phyloP scores from a whole-genome alignment of 2,329 filamentous ascomycete genomes.

The Colletotrichum musae region DNA sequence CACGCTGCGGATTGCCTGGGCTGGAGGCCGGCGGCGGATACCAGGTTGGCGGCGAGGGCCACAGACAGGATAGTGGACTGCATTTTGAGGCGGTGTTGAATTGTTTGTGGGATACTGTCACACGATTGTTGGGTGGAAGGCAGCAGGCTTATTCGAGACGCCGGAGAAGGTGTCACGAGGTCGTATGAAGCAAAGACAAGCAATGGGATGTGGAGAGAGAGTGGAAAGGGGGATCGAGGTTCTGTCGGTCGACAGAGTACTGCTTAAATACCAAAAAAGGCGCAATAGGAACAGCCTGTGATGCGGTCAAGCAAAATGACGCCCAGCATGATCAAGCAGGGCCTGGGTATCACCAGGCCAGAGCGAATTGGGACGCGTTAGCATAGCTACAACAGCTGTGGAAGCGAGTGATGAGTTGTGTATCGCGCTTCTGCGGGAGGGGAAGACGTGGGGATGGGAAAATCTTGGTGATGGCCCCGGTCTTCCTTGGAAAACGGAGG shows the following conservation, averaged over 20 bases:
- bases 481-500: slow-evolving; percentile 37
- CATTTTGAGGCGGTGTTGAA: slow-evolving; percentile 15
- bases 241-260: neutral
- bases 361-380: slow-evolving; percentile 28
- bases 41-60: slow-evolving; percentile 33
- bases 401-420: slow-evolving; percentile 28
- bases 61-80: slow-evolving; percentile 27
- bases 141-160: neutral
- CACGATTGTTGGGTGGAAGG: neutral
- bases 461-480: slow-evolving; percentile 38
- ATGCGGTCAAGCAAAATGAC: slow-evolving; percentile 39
- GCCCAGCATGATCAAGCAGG: slow-evolving; percentile 33
- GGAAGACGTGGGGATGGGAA: slow-evolving; percentile 14
- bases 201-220: slow-evolving; percentile 8
- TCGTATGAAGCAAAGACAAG: slow-evolving; percentile 19
- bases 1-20: slow-evolving; percentile 29
- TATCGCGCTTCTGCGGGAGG: slow-evolving; percentile 20
- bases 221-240: neutral
- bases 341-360: slow-evolving; percentile 36
- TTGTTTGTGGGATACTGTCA: slow-evolving; percentile 5
- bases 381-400: slow-evolving; percentile 29
- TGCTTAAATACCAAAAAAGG: slow-evolving; percentile 28
- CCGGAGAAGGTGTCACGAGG: slow-evolving; percentile 27
- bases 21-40: slow-evolving; percentile 22
- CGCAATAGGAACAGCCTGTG: slow-evolving; percentile 4